A percentile compares a stretch with the other conserved stretches of the same genome.
These are phyloP conservation scores for Sporothrix luriei DNA, from an alignment of 2,329 filamentous ascomycete species.

Conservation along the genomic window DNA sequence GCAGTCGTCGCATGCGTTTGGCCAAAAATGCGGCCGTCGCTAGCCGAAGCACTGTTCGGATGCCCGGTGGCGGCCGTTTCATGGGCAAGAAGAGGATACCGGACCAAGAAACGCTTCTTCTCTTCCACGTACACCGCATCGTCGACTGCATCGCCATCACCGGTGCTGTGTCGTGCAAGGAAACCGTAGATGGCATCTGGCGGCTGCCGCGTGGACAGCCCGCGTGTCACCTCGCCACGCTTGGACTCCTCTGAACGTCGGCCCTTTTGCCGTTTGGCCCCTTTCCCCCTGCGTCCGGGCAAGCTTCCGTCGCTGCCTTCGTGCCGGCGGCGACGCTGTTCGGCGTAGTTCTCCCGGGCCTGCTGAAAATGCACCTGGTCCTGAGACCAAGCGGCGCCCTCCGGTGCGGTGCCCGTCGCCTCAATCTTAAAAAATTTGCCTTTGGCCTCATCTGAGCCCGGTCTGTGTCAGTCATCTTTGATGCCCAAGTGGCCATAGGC, in stretches of 20 bases:
- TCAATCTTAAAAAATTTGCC: conserved; percentile 69
- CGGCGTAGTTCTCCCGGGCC: neutral
- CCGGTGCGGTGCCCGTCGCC: conserved; percentile 52
- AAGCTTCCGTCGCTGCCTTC: neutral
- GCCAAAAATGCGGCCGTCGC: conserved; percentile 15
- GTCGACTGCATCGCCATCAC: neutral
- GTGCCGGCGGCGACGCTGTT: neutral
- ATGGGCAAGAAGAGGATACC: conserved; percentile 3
- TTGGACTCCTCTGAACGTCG: neutral
- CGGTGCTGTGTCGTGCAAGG: neutral
- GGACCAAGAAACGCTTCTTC: neutral
- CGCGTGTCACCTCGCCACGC: neutral
- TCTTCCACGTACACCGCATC: neutral
- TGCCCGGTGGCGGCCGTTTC: neutral
- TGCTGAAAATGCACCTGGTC: conserved; percentile 48
- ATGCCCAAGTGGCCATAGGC: neutral
- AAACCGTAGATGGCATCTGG: neutral
- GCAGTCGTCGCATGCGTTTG: neutral
- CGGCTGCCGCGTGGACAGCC: neutral
- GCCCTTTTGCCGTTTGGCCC: neutral
- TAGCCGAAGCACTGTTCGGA: neutral
- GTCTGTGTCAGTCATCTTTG: neutral
- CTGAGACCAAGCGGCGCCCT: conserved; percentile 57
- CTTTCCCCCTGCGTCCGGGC: neutral
- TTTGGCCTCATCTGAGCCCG: conserved; percentile 53